Conservation (phyloP, 495 filamentous ascomycete genomes). For the Hypoxylon trugodes region DNA sequence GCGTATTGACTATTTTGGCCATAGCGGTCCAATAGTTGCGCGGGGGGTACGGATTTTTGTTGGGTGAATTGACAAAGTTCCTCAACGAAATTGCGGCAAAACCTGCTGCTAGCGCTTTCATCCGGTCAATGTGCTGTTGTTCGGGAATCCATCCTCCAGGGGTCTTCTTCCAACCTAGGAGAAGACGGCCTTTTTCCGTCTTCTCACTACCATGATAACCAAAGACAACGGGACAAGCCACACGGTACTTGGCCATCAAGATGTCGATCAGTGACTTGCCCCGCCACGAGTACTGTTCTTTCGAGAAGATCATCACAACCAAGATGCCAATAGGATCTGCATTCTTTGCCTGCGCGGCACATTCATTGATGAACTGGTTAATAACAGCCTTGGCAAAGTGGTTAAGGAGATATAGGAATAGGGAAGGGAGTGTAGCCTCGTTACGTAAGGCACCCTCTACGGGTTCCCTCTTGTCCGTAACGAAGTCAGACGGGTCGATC, state of each 20-base stretch:
- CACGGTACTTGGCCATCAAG: constrained; percentile 84
- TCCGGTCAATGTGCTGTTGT: constrained; percentile 76
- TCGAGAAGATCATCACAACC: constrained; percentile 76
- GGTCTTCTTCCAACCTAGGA: constrained; percentile 78
- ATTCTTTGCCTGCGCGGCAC: constrained; percentile 69
- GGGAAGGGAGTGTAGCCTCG: constrained; percentile 64
- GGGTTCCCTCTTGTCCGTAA: constrained; percentile 64
- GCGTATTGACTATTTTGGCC: constrained; percentile 75
- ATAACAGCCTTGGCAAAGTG: constrained; percentile 81
- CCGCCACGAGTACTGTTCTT: constrained; percentile 70
- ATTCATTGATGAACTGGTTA: constrained; percentile 78
- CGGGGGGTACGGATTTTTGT: constrained; percentile 79
- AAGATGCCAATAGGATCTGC: constrained; percentile 87
- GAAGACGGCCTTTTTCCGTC: constrained; percentile 69
- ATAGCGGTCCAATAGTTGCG: constrained; percentile 81
- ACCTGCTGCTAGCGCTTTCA: constrained; percentile 85
- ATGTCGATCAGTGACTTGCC: constrained; percentile 82
- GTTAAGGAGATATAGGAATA: constrained; percentile 85
- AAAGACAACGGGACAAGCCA: constrained; percentile 84
- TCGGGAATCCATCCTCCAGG: constrained; percentile 65
- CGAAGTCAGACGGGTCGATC: constrained; percentile 73
- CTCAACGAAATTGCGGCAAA: constrained; percentile 82
- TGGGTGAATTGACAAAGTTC: constrained; percentile 73
- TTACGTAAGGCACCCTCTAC: constrained; percentile 62
- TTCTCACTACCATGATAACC: constrained; percentile 81